Conservation (phyloP, 306 rosid genomes). For the Abrus pulchellus region DNA sequence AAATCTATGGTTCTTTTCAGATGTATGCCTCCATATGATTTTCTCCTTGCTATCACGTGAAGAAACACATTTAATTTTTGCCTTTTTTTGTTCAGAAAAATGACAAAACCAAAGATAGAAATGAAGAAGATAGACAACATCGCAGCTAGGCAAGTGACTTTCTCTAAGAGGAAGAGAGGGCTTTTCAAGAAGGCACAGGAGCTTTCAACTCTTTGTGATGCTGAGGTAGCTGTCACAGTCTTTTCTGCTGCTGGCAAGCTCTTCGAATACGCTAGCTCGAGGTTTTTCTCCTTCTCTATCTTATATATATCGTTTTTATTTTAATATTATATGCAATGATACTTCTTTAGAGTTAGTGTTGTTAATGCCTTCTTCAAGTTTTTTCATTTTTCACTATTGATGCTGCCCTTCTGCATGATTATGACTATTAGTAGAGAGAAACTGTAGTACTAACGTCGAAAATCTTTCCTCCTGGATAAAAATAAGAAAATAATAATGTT, state of each 20-base stretch:
- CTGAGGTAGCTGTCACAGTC: slow-evolving; percentile 55
- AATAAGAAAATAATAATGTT: not conserved
- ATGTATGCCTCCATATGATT: not conserved
- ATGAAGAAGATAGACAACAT: slow-evolving; percentile 57
- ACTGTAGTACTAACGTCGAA: not conserved
- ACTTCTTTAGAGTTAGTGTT: not conserved
- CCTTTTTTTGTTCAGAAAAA: slow-evolving; percentile 1
- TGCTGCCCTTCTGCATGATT: not conserved
- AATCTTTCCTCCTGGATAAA: not conserved
- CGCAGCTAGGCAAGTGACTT: slow-evolving; percentile 58
- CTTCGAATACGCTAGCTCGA: slow-evolving; percentile 53
- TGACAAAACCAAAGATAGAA: slow-evolving; percentile 55
- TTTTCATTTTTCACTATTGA: not conserved
- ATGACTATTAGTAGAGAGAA: not conserved
- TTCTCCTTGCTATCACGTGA: not conserved
- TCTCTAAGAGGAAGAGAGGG: slow-evolving; percentile 60
- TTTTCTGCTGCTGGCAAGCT: slow-evolving; percentile 57
- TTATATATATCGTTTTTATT: not conserved
- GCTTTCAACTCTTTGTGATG: slow-evolving; percentile 62
- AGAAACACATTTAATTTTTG: not conserved
- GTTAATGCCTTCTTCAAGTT: not conserved
- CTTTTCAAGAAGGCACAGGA: slow-evolving; percentile 62
- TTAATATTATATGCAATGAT: not conserved
- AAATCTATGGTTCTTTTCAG: not conserved
- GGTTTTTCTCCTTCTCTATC: slow-evolving; percentile 36